Evolutionary conservation across 2,329 filamentous ascomycete genomes (phyloP), one percentile per base, ranked within the genome.

Genomic region (Diplodia corticola): DNA sequence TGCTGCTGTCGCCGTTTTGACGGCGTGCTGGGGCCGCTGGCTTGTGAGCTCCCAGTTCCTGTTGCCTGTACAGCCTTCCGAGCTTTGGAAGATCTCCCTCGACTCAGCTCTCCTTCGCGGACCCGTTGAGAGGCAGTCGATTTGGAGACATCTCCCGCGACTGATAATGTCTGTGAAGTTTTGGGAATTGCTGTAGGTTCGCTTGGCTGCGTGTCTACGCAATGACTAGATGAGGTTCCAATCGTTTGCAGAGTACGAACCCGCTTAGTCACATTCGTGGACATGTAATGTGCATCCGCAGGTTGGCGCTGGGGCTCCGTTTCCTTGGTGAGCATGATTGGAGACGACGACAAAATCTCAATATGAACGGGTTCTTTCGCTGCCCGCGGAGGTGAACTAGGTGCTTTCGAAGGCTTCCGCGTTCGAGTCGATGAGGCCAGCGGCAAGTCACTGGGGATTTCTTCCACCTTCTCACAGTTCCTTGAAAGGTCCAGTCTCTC

Each of bases 231-330:
- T 3, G 37, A 33, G 4, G 35, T 54, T 15, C 22, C 22, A 15
- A 28, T 33, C 12, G 35, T 48, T 12, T 57, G 48, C 7, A 63
- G n/a, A 28, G 17, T 54, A 13, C 35, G 35, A 5, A 28, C 33
- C 9, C 64, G 64, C 17, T 66, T 66, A 5, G 55, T 66, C 13
- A 63, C 20, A 26, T 66, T 66, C 3, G 64, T 49, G 4, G 64
- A 61, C 12, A 22, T 37, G 20, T 66, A 66, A 12, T 66, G 64
- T 28, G 54, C 55, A 49, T 66, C 64, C 1, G 37, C 13, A 6
- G 54, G 12, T 17, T 50, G 12, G 12, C 30, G 9, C 15, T 40
- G 46, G 9, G 40, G 7, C 10, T 51, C 33, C 6, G 30, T 5
- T 22, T 44, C 33, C 40, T 17, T 46, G n/a, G 12, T 4, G 5